phyloP scores from a whole-genome alignment of 2,329 filamentous ascomycete genomes.

The Peltaster fructicola region DNA sequence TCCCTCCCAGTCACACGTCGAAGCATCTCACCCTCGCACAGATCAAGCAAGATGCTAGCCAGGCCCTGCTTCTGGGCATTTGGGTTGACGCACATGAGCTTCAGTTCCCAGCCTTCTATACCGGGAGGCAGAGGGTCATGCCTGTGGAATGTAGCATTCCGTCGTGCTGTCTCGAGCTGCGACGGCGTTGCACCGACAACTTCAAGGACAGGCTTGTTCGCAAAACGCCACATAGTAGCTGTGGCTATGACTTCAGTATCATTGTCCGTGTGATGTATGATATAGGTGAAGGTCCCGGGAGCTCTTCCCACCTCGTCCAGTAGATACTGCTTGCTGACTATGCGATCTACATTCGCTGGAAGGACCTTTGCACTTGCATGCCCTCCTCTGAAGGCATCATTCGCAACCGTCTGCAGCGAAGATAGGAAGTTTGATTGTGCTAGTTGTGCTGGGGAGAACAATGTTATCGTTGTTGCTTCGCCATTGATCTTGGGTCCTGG shows the following conservation, averaged over 20 bases:
- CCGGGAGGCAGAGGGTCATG: too few relatives aligned
- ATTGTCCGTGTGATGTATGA: constrained; percentile 3
- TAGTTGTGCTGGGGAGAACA: constrained; percentile 5
- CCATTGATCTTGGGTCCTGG: constrained; percentile 5
- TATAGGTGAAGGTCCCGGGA: constrained; percentile 6
- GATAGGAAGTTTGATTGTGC: constrained; percentile 1
- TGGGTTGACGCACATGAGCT: constrained; percentile 5
- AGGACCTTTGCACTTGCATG: too few relatives aligned
- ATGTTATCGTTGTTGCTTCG: constrained; percentile 4
- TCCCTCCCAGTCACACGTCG: too few relatives aligned
- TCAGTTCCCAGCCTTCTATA: constrained; percentile 8
- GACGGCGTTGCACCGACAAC: neutral
- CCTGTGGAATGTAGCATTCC: too few relatives aligned
- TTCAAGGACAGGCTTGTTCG: too few relatives aligned
- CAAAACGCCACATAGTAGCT: constrained; percentile 4
- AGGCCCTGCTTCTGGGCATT: constrained; percentile 5
- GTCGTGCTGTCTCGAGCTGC: too few relatives aligned
- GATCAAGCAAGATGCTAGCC: constrained; percentile 7
- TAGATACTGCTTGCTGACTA: too few relatives aligned
- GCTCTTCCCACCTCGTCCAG: constrained; percentile 5
- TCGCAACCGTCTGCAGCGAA: constrained; percentile 4
- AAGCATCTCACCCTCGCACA: constrained; percentile 6
- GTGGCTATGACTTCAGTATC: constrained; percentile 4
- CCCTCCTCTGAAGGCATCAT: constrained; percentile 4
- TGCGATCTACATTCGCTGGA: constrained; percentile 1